phyloP scores from a whole-genome alignment of 768 basidiomycete genomes.

The Collybia sordida region DNA sequence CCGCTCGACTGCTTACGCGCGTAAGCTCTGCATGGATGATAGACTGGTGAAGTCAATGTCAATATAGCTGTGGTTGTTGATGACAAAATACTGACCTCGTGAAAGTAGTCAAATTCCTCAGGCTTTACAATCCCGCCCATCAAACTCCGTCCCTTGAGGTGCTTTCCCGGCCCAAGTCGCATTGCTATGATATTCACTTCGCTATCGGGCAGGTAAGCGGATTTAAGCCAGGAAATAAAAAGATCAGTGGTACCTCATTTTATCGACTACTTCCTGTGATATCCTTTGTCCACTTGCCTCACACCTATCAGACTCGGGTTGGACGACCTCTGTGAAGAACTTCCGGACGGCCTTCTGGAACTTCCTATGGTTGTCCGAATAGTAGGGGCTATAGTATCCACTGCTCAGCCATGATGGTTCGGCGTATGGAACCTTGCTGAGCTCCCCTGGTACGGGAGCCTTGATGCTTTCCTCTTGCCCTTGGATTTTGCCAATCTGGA shows the following conservation, averaged over 20 bases:
- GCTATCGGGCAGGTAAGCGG: conserved; percentile 32
- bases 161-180: conserved; percentile 89
- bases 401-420: conserved; percentile 79
- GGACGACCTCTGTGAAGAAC: conserved; percentile 75
- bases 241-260: conserved; percentile 67
- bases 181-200: conserved; percentile 81
- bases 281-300: conserved; percentile 90
- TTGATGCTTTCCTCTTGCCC: conserved; percentile 60
- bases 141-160: conserved; percentile 73
- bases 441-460: conserved; percentile 54
- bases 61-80: neutral
- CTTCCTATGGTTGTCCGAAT: conserved; percentile 65
- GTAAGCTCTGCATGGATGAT: conserved; percentile 82
- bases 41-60: conserved; percentile 39
- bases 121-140: conserved; percentile 76
- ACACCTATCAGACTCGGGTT: conserved; percentile 70
- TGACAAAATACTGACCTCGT: conserved; percentile 57
- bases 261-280: conserved; percentile 80
- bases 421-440: conserved; percentile 79
- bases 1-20: conserved; percentile 82
- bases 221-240: neutral
- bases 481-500: conserved; percentile 62
- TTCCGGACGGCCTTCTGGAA: conserved; percentile 78
- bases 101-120: conserved; percentile 93
- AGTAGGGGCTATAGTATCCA: conserved; percentile 77